Evolutionary conservation across 116 monocot species (phyloP).

Genomic region (Posidonia oceanica): DNA sequence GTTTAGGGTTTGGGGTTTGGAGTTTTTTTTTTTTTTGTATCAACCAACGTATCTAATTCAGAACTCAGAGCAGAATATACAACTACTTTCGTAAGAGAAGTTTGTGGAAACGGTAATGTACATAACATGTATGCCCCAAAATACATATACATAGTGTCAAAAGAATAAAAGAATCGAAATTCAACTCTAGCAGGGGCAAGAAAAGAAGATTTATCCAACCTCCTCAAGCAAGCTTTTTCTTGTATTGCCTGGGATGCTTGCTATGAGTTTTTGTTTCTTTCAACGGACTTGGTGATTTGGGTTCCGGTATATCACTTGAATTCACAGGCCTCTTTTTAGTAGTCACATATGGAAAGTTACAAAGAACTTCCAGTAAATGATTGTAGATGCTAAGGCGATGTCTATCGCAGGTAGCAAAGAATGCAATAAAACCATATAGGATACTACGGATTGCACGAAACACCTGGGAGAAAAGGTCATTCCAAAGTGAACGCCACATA

Average conservation of each 20-base stretch:
- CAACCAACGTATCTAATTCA: no score
- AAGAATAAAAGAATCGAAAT: no score
- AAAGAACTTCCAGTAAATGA: background rate
- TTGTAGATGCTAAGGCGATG: conserved; percentile 58
- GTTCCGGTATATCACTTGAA: background rate
- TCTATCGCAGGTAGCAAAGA: conserved; percentile 76
- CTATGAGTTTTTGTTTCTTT: background rate
- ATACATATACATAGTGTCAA: no score
- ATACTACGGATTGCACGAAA: conserved; percentile 81
- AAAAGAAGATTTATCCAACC: background rate
- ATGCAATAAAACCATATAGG: conserved; percentile 85
- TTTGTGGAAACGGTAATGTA: no score
- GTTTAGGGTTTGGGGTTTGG: no score
- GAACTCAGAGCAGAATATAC: no score
- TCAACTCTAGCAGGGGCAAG: background rate
- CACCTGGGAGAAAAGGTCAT: conserved; percentile 88
- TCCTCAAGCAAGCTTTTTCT: background rate
- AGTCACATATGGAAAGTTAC: background rate
- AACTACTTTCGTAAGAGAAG: no score
- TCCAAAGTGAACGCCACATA: conserved; percentile 85
- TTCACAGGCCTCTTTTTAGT: background rate
- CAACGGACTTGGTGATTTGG: background rate
- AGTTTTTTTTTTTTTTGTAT: no score
- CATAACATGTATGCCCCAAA: no score
- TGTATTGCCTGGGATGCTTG: background rate